phyloP scores from a whole-genome alignment of 2,329 filamentous ascomycete species.

The Aspergillus alliaceus region DNA sequence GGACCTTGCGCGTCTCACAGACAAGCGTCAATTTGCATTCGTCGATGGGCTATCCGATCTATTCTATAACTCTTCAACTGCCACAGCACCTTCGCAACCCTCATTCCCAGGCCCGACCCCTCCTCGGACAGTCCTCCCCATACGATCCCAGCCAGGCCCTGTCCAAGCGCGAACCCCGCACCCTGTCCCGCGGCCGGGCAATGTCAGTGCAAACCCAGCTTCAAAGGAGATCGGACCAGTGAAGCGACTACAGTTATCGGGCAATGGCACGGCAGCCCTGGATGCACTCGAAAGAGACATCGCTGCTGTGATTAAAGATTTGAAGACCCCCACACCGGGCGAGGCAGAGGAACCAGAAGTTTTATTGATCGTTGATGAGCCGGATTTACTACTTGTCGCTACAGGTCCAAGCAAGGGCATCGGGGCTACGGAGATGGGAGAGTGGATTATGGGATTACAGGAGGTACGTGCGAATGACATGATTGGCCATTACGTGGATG shows the following conservation, averaged over 20 bases:
- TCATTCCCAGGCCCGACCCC: conserved; percentile 15
- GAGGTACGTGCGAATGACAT: conserved; percentile 66
- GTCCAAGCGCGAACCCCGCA: conserved; percentile 22
- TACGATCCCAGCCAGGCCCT: conserved; percentile 26
- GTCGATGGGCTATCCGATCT: conserved; percentile 71
- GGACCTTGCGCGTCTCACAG: conserved; percentile 63
- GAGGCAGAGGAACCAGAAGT: conserved; percentile 35
- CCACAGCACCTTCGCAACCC: conserved; percentile 13
- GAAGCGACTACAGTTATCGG: conserved; percentile 31
- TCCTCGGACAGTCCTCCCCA: conserved; percentile 26
- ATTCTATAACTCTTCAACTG: conserved; percentile 39
- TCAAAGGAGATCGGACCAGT: conserved; percentile 19
- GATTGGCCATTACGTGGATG: too few relatives aligned
- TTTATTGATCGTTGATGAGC: conserved; percentile 65
- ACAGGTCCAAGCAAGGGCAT: conserved; percentile 49
- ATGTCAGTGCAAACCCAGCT: conserved; percentile 13
- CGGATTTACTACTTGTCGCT: conserved; percentile 65
- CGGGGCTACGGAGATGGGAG: conserved; percentile 48
- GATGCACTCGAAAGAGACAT: conserved; percentile 38
- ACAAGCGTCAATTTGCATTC: conserved; percentile 65
- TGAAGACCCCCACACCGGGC: conserved; percentile 20
- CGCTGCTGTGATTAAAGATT: conserved; percentile 28
- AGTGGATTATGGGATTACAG: conserved; percentile 60
- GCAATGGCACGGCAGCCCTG: conserved; percentile 29
- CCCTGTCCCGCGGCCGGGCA: conserved; percentile 9